Evolutionary conservation across 2,329 filamentous ascomycete species (phyloP), one percentile per base, ranked within the genome.

Genomic region (Boeremia lycopersici): DNA sequence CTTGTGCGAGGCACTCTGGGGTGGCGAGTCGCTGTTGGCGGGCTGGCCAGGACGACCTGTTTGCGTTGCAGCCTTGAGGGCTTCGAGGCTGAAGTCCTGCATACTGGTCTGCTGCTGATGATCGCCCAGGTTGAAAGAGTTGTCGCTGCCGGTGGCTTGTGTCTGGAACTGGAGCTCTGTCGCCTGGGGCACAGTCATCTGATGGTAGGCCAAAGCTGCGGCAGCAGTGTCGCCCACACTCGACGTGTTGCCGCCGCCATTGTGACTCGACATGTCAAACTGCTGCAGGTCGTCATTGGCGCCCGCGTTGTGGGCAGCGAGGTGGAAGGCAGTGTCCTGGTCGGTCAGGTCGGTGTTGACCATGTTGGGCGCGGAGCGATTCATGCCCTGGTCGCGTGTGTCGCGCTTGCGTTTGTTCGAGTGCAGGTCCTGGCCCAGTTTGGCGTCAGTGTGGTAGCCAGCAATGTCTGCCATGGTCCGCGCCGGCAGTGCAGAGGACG

Each of bases 151-250:
- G 38, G 78, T 74, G n/a, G 69, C 68, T 51, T 78, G 77, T 33
- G 75, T 74, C 49, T 78, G 77, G 60, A 82, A 85, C 19, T 81
- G 77, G 10, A 83, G 73, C 57, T 84, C 82, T 3, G 82, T 84
- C 9, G 81, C 77, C 69, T 83, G 81, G 12, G 82, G 82, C 17
- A 84, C 80, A 12, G 79, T 83, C 81, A 85, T 84, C 53, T 79
- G 79, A 56, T 79, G 78, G 65, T 82, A 83, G 13, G 77, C 76
- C 56, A 81, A 73, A 6, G 79, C 79, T 12, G 86, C 86, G 17
- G 84, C 84, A 44, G 86, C 85, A 35, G 86, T 87, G 42, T 86
- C 86, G 61, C 77, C 80, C 11, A 79, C 78, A 58, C 73, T 79
- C 31, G 78, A 76, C 69, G 71, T 79, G 68, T 77, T 79, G 51